Evolutionary conservation across 2,329 filamentous ascomycete genomes (phyloP).

Genomic region (Emmonsia crescens): DNA sequence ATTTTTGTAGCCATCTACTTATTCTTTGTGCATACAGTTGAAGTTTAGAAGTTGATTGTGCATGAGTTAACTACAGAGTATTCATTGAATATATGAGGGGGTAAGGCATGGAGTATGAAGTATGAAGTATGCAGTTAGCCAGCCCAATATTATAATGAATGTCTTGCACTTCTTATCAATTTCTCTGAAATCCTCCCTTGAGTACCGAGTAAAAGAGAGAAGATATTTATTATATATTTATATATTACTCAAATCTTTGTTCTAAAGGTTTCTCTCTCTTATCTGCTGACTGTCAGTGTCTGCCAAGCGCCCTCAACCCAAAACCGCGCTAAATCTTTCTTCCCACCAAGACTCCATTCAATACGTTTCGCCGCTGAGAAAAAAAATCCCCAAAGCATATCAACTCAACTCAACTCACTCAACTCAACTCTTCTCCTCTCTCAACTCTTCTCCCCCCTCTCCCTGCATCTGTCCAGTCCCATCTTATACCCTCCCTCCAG

Average conservation of each 20-base stretch:
- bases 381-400: constrained; percentile 6
- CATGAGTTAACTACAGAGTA: no score
- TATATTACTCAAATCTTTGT: no score
- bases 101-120: no score
- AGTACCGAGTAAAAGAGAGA: no score
- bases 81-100: no score
- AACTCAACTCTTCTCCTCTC: constrained; percentile 13
- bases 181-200: no score
- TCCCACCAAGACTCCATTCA: constrained; percentile 26
- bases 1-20: neutral
- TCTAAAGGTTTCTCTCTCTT: no score
- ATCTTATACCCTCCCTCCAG: constrained; percentile 9
- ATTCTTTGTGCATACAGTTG: neutral
- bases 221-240: neutral
- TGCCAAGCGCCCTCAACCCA: constrained; percentile 31
- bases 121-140: no score
- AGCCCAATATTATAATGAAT: no score
- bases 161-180: no score
- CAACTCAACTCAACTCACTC: constrained; percentile 11
- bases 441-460: constrained; percentile 8
- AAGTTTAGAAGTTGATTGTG: neutral
- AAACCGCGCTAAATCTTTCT: constrained; percentile 30
- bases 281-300: neutral
- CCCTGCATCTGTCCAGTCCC: constrained; percentile 13
- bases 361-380: constrained; percentile 7